Percentiles rank a stretch among this genome's conserved stretches.
These are phyloP conservation scores for Fistulinella cinereoalba DNA, from an alignment of 1,284 basidiomycete species.

Conservation along the genomic window DNA sequence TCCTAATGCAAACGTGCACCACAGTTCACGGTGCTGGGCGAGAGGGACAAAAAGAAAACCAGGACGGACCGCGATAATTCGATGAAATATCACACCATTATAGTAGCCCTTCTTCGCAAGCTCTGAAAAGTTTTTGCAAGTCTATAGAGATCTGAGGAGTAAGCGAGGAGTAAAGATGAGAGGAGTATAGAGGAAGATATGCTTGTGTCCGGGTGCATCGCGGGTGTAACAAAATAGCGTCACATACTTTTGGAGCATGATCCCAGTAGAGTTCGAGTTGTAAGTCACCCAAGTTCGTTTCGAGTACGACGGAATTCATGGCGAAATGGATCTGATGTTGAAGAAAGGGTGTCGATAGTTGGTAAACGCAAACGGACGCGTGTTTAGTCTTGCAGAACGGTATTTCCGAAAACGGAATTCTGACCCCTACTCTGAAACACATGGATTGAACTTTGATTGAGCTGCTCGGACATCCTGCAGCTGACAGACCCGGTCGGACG, in stretches of 20 bases:
- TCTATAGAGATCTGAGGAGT: constrained; percentile 44
- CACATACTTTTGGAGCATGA: constrained; percentile 80
- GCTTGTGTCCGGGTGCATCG: background rate
- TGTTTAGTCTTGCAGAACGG: too few species aligned
- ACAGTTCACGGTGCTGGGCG: too few species aligned
- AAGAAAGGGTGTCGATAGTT: background rate
- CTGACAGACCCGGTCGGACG: too few species aligned
- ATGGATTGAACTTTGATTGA: too few species aligned
- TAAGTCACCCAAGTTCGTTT: constrained; percentile 87
- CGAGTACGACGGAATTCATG: constrained; percentile 68
- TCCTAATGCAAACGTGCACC: constrained; percentile 44
- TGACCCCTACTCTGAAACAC: too few species aligned
- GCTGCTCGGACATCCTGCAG: too few species aligned
- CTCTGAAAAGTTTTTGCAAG: constrained; percentile 91
- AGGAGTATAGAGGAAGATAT: background rate
- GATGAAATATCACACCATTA: constrained; percentile 84
- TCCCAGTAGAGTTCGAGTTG: constrained; percentile 89
- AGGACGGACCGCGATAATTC: constrained; percentile 73
- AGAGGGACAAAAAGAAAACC: background rate
- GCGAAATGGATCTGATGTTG: background rate
- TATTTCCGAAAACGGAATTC: too few species aligned
- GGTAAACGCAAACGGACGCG: too few species aligned
- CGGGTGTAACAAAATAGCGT: too few species aligned
- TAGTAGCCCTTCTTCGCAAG: constrained; percentile 84
- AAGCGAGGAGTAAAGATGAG: background rate